Conservation (phyloP, 768 basidiomycete genomes). For the Suillus decipiens region DNA sequence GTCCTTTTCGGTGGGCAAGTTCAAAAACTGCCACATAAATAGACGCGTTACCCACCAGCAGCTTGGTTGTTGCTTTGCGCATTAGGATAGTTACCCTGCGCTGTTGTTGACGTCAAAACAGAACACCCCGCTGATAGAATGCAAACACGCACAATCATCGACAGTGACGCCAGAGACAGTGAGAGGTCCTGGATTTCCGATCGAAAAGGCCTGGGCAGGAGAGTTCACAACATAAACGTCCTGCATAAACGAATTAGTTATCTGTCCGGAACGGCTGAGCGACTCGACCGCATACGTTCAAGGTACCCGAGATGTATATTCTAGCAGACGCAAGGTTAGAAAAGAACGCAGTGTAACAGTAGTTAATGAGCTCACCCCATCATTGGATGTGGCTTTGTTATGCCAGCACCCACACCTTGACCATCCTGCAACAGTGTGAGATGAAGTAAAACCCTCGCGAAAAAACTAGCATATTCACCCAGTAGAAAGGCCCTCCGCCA, state of each 20-base stretch:
- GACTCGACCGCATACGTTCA: slow-evolving; percentile 28
- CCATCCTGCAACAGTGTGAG: slow-evolving; percentile 27
- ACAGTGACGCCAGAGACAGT: slow-evolving; percentile 49
- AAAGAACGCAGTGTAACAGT: neutral
- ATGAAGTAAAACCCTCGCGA: neutral
- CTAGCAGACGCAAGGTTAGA: slow-evolving; percentile 22
- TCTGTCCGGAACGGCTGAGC: neutral
- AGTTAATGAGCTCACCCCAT: slow-evolving; percentile 33
- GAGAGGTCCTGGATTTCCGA: slow-evolving; percentile 31
- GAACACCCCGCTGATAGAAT: neutral
- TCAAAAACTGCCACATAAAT: neutral
- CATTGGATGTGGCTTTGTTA: slow-evolving; percentile 38
- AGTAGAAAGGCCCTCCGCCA: slow-evolving; percentile 45
- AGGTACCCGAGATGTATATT: slow-evolving; percentile 42
- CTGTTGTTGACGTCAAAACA: slow-evolving; percentile 30
- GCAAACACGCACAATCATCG: slow-evolving; percentile 52
- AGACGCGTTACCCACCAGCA: slow-evolving; percentile 38
- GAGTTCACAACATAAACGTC: slow-evolving; percentile 41
- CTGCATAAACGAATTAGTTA: slow-evolving; percentile 19
- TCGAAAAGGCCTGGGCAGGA: slow-evolving; percentile 36
- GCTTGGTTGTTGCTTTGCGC: slow-evolving; percentile 47
- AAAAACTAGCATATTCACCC: slow-evolving; percentile 31
- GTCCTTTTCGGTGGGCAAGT: slow-evolving; percentile 28
- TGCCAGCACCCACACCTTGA: slow-evolving; percentile 16
- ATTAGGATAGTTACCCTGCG: slow-evolving; percentile 53